phyloP scores from a whole-genome alignment of 257 asterid genomes.

The Agastache rugosa region DNA sequence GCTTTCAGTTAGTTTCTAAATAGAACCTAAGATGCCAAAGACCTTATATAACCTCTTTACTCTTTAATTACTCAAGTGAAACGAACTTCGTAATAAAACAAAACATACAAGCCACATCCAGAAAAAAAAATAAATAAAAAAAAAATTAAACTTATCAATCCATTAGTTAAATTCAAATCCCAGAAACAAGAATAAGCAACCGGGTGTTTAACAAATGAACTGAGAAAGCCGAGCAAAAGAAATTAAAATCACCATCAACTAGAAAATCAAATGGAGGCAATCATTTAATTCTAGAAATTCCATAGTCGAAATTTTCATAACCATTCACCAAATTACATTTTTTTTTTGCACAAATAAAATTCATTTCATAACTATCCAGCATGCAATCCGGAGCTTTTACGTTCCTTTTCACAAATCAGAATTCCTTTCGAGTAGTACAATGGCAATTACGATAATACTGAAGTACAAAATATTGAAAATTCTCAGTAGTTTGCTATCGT shows the following conservation, averaged over 20 bases:
- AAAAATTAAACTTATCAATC: not conserved
- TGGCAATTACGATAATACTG: not conserved
- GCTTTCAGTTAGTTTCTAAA: not conserved
- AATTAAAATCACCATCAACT: no score
- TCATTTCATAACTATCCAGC: no score
- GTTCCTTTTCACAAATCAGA: not conserved
- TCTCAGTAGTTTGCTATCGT: no score
- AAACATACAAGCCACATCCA: not conserved
- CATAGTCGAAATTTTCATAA: no score
- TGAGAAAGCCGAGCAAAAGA: no score
- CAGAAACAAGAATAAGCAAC: no score
- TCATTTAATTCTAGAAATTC: no score
- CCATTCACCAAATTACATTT: no score
- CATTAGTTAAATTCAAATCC: no score
- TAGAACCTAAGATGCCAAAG: not conserved
- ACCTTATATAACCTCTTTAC: not conserved
- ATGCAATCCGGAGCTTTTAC: not conserved
- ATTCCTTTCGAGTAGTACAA: not conserved
- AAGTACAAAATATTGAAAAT: not conserved
- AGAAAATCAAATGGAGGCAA: no score
- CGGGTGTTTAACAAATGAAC: no score
- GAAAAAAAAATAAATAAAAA: not conserved
- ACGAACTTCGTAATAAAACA: not conserved
- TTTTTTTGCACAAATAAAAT: no score
- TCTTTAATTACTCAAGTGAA: not conserved